Base-by-base conservation (phyloP, 352 stramenopile genomes). In the Pythium vanterpoolii region DNA sequence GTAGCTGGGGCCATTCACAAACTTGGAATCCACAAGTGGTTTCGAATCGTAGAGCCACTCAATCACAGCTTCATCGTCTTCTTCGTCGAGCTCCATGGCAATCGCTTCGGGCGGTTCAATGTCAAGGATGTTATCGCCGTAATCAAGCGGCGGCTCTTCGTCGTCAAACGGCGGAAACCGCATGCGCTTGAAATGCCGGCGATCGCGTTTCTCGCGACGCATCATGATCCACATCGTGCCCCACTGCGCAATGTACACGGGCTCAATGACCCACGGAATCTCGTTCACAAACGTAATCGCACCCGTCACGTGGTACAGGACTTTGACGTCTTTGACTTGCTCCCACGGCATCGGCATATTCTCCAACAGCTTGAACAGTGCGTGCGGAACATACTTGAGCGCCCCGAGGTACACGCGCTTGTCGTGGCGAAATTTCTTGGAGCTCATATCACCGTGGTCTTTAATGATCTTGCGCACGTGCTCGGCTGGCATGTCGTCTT, bases 321-420 rank as follows among this genome's bases (percentile, higher is more conserved):
- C 96, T 60, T 98, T 97, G 39, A 99, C 97, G 57, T 99, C 98
- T 53, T 98, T 97, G 34, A 99, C 96, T 62, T 98, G 96, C 72
- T 99, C 97, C 98, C 98, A 99, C 4, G 98, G 98, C 98, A 99
- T 99, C 43, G 98, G 98, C 92, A 99, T 99, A 73, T 99, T 99
- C 82, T 99, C 98, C 50, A 99, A 73, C 42, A 99, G 76, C 82
- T 99, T 99, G 71, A 98, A 99, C 36, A 99, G 88, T 18, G 97
- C 96, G 69, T 99, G 98, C 13, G 98, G 98, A 24, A 99, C 95
- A 73, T 99, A 99, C 74, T 99, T 99, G 43, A 99, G 80, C 39
- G 98, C 98, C n/a, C 98, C 97, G 0, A 99, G 71, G 71, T 99
- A 99, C 27, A 99, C 89, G 48, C 98, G 86, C 74, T 99, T 99